Base-by-base conservation (phyloP, 1,284 basidiomycete species). In the Polyporus tsugae region DNA sequence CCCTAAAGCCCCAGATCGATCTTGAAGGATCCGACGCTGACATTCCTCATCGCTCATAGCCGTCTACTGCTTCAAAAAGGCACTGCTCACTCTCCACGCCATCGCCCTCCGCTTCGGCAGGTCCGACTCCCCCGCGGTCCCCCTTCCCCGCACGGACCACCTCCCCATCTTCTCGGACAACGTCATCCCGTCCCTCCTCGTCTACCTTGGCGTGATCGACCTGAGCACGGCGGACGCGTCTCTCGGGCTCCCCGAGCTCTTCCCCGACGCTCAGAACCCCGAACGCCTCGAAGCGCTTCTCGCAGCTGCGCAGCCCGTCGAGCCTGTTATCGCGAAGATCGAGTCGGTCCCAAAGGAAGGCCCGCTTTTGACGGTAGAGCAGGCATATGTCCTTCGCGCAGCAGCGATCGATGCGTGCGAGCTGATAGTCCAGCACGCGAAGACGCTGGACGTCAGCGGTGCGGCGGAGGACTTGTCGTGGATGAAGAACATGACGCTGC, bases 61-160 rank as follows among this genome's bases (percentile, higher is more conserved):
- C 9, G 86, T 96, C 11, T 96, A 94, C 79, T 87, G 94, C 76
- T 94, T 95, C 85, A 96, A 96, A 80, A 96, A 96, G 76, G 95
- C 93, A 1, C 83, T 97, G 38, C 94, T 95, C 79, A 86, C 97
- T 52, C 82, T 96, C 53, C 88, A 93, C 70, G 89, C 89, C 7
- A 81, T 96, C 64, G 81, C 80, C 22, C 78, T 91, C 46, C 88
- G 92, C 44, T 92, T 94, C 80, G 85, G 86, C 52, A 79, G 82
- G 19, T 75, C 82, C 60, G 55, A 38, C 33, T 11, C 33, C 55
- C 66, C 75, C 7, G 77, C 85, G 39, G 87, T 95, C 72, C 89
- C 89, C 29, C 78, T 91, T 7, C 91, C 92, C 13, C 81, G 84
- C 41, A 90, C 90, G 1, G 77, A 80, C 3, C 78, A 83, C 44